Evolutionary conservation across 179 eudicot genomes (phyloP).

Genomic region (Heliamphora pulchella): DNA sequence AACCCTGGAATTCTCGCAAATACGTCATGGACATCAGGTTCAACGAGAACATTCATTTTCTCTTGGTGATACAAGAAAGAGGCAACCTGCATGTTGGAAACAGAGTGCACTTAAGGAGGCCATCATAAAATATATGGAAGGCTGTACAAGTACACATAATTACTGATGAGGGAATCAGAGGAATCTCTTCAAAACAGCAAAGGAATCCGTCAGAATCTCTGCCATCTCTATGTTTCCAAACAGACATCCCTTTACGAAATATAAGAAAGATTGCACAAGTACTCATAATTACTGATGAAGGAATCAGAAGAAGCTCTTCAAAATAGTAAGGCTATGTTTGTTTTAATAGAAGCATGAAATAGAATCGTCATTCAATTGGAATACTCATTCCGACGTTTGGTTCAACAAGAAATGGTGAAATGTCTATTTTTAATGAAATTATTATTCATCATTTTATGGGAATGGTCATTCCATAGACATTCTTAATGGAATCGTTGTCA

Average conservation of each 20-base stretch:
- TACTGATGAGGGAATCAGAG: neutral
- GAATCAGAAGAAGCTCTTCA: conserved; percentile 5
- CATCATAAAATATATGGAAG: neutral
- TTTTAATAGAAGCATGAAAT: too few relatives aligned
- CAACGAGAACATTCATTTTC: conserved; percentile 93
- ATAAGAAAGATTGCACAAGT: too few relatives aligned
- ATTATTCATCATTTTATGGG: too few relatives aligned
- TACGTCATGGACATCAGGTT: conserved; percentile 91
- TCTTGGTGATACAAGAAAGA: conserved; percentile 80
- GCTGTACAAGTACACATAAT: neutral
- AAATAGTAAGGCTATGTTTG: neutral
- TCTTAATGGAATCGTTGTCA: too few relatives aligned
- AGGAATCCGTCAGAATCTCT: neutral
- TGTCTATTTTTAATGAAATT: too few relatives aligned
- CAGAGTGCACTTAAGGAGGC: neutral
- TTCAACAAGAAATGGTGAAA: too few relatives aligned
- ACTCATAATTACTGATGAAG: too few relatives aligned
- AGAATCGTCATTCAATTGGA: too few relatives aligned
- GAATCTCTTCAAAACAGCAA: neutral
- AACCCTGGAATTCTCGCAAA: conserved; percentile 96
- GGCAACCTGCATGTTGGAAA: conserved; percentile 55
- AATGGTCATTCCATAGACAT: too few relatives aligned
- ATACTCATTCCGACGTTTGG: too few relatives aligned
- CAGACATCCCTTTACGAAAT: too few relatives aligned
- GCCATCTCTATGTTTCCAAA: neutral